phyloP scores from a whole-genome alignment of 179 eudicot species.

The Beta corolliflora region DNA sequence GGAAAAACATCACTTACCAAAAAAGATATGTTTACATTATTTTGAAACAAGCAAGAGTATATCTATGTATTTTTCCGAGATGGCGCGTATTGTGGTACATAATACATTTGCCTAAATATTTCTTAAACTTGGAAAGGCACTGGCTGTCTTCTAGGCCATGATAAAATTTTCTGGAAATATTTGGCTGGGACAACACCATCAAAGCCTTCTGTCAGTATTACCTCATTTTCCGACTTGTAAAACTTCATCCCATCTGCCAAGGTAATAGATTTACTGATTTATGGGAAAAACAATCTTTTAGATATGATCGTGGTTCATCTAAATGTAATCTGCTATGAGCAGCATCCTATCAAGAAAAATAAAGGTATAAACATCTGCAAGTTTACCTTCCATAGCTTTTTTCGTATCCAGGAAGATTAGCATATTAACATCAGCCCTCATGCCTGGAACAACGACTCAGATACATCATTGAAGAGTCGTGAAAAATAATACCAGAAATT shows the following conservation, averaged over 20 bases:
- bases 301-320: background rate
- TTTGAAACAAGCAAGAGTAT: background rate
- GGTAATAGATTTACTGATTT: background rate
- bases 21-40: too few relatives aligned
- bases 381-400: slow-evolving; percentile 87
- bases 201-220: slow-evolving; percentile 89
- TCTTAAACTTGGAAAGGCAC: slow-evolving; percentile 40
- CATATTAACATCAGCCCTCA: slow-evolving; percentile 70
- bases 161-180: slow-evolving; percentile 72
- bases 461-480: slow-evolving; percentile 3
- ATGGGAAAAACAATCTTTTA: background rate
- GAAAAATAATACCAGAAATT: background rate
- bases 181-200: slow-evolving; percentile 82
- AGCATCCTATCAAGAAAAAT: background rate
- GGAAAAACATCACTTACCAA: too few relatives aligned
- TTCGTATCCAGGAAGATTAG: slow-evolving; percentile 70
- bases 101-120: background rate
- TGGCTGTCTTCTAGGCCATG: slow-evolving; percentile 72
- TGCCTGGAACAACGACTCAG: slow-evolving; percentile 57
- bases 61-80: background rate
- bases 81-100: background rate
- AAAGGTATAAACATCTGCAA: background rate
- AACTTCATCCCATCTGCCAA: slow-evolving; percentile 88
- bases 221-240: slow-evolving; percentile 82
- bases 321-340: background rate